Evolutionary conservation across 371 early-diverging fungal genomes (phyloP).

Genomic region (Gilbertella persicaria): DNA sequence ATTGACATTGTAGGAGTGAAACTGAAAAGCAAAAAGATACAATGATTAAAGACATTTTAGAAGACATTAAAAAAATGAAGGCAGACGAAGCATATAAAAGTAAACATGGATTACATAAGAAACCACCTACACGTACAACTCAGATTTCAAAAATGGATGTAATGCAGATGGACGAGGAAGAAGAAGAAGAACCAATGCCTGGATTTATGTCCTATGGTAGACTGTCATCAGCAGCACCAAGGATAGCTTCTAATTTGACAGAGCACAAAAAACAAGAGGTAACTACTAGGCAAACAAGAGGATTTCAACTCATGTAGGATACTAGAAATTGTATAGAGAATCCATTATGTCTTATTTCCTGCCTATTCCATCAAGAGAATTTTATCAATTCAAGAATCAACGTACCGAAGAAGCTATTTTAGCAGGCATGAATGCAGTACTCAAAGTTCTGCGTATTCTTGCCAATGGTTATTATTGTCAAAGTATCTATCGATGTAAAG

Average conservation of each 20-base stretch:
- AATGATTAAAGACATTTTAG: constrained; percentile 16
- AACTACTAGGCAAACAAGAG: neutral
- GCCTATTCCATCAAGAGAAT: neutral
- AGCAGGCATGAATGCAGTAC: constrained; percentile 37
- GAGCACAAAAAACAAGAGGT: neutral
- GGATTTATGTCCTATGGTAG: neutral
- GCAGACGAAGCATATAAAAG: constrained; percentile 35
- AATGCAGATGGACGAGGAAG: constrained; percentile 4
- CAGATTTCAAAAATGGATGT: constrained; percentile 22
- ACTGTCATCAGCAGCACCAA: neutral
- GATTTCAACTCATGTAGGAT: neutral
- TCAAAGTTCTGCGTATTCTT: constrained; percentile 26
- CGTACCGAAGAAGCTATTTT: constrained; percentile 10
- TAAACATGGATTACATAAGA: constrained; percentile 47
- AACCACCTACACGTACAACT: constrained; percentile 29
- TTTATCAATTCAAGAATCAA: neutral
- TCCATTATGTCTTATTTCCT: constrained; percentile 1
- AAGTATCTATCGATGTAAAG: constrained; percentile 32
- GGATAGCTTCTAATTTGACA: neutral
- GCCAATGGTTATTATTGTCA: constrained; percentile 38
- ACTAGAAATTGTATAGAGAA: neutral
- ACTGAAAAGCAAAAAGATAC: constrained; percentile 36
- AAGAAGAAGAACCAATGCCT: constrained; percentile 3
- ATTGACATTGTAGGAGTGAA: constrained; percentile 15
- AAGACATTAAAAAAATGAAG: constrained; percentile 32